Evolutionary conservation across 129 eudicot species (phyloP), one percentile per base, ranked within the genome.

Genomic region (Oenanthe sinensis): DNA sequence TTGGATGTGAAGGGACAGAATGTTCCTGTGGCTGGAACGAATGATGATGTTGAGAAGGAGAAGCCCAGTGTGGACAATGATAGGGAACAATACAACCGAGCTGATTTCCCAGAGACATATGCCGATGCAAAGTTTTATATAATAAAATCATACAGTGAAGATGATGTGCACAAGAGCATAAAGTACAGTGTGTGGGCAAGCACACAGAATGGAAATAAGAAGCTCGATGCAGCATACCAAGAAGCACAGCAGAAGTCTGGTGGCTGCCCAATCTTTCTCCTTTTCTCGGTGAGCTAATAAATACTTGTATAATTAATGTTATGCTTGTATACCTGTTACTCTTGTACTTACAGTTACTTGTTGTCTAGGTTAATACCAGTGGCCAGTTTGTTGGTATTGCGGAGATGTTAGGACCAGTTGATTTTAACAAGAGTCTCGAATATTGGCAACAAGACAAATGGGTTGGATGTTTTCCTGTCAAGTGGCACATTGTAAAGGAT

Each of bases 401-500:
- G 13, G 97, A 92, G 84, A 92, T 92, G 97, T 81, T 78, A 11
- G 97, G 96, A 3, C 89, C 93, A 9, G 96, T 90, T 79, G 96
- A 92, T 80, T 90, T 90, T 33, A 52, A 90, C 88, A 88, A 87
- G 87, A 92, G 85, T 52, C 81, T 92, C n/a, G 97, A 90, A 68
- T 92, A 82, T 74, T 90, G 97, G 97, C 93, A 92, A n/a, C 97
- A 92, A 75, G 96, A 92, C 81, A 92, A 92, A 74, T 90, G 97
- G 97, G 86, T 87, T 76, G 97, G 97, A 26, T 92, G 97, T 78
- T 90, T 92, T 75, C 96, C 97, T 4, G 93, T 92, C 0, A 92
- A 92, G 92, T 92, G 97, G 97, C 97, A 92, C 84, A 92, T 92
- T 42, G 96, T 92, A 63, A 92, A 92, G 85, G 97, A 92, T 87